Evolutionary conservation across 148 eudicot species (phyloP).

Genomic region (Nyssa sinensis): DNA sequence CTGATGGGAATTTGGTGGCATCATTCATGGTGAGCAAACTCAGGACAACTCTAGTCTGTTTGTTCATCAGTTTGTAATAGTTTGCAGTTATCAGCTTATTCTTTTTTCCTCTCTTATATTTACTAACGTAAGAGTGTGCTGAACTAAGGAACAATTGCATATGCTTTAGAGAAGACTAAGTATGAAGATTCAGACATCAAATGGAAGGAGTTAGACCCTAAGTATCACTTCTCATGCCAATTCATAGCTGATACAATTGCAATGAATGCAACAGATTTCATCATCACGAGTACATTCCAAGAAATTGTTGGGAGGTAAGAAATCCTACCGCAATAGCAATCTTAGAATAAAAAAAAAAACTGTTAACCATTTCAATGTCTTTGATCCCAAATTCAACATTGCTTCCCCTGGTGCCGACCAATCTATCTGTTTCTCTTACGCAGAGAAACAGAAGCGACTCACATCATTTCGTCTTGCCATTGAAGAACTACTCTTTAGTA

Average conservation of each 20-base stretch:
- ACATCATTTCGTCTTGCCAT: conserved; percentile 60
- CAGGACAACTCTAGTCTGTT: conserved; percentile 73
- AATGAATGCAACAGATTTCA: too few species aligned
- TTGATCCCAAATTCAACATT: conserved; percentile 90
- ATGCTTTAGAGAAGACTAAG: conserved; percentile 94
- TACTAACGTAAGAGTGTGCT: not conserved
- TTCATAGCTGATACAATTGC: too few species aligned
- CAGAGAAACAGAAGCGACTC: conserved; percentile 65
- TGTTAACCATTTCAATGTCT: too few species aligned
- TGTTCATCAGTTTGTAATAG: not conserved
- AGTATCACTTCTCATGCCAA: conserved; percentile 86
- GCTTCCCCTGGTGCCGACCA: conserved; percentile 96
- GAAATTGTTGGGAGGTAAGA: conserved; percentile 94
- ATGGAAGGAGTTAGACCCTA: conserved; percentile 79
- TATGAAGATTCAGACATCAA: conserved; percentile 89
- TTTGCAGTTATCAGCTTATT: not conserved
- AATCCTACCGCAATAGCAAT: too few species aligned
- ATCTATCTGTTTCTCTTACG: conserved; percentile 72
- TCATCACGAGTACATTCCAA: too few species aligned
- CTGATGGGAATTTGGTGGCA: too few species aligned
- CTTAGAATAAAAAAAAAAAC: too few species aligned
- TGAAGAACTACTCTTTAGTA: conserved; percentile 67
- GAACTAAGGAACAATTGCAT: conserved; percentile 82
- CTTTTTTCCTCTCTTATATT: not conserved
- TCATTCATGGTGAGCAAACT: conserved; percentile 85